phyloP scores from a whole-genome alignment of 2,329 filamentous ascomycete species.

The Aspergillus sp. region DNA sequence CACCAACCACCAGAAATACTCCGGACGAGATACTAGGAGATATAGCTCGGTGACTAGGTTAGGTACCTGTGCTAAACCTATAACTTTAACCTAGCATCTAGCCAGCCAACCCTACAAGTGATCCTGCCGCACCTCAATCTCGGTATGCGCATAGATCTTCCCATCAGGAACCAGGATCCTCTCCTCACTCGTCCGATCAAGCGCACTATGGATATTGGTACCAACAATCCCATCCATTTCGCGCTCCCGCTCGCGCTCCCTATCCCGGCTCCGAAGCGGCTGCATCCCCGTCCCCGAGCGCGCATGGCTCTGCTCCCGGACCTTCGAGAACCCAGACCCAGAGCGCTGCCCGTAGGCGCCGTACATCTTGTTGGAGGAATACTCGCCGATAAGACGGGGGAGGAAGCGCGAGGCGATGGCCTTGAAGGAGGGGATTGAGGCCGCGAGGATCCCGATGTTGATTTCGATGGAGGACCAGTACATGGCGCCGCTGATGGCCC shows the following conservation, averaged over 20 bases:
- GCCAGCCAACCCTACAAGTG: background rate
- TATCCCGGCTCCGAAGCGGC: background rate
- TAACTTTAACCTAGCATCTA: too few relatives aligned
- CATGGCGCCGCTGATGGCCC: slow-evolving; percentile 43
- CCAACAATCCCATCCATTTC: slow-evolving; percentile 13
- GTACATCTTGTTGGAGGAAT: slow-evolving; percentile 27
- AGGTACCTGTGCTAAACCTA: too few relatives aligned
- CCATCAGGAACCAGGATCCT: slow-evolving; percentile 31
- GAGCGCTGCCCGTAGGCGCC: slow-evolving; percentile 23
- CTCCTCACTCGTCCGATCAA: slow-evolving; percentile 26
- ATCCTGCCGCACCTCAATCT: slow-evolving; percentile 26
- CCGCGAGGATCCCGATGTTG: slow-evolving; percentile 44
- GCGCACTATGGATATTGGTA: slow-evolving; percentile 20
- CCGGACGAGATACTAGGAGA: too few relatives aligned
- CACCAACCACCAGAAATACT: too few relatives aligned
- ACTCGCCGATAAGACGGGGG: slow-evolving; percentile 42
- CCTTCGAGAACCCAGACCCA: slow-evolving; percentile 29
- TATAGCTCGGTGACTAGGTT: too few relatives aligned
- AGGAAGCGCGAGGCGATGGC: slow-evolving; percentile 42
- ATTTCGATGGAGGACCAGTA: slow-evolving; percentile 48
- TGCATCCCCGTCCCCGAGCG: background rate
- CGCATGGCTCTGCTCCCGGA: slow-evolving; percentile 17
- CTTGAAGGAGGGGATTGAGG: slow-evolving; percentile 45
- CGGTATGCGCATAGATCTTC: slow-evolving; percentile 31
- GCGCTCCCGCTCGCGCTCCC: background rate